These are phyloP conservation scores for Didymella lethalis DNA, from an alignment of 2,329 filamentous ascomycete species.

Conservation along the genomic window DNA sequence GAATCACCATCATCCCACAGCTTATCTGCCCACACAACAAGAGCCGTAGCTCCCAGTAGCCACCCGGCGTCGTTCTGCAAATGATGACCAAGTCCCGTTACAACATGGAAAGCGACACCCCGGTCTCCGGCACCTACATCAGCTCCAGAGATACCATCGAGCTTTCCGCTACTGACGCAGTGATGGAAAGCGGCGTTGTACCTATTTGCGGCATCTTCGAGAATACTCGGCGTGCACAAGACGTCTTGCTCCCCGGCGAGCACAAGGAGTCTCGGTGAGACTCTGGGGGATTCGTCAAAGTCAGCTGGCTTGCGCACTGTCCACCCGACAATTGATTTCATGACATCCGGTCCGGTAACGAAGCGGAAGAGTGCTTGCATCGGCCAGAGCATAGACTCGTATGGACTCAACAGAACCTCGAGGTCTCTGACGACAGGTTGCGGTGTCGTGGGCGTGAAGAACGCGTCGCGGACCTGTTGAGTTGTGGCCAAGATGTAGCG, in stretches of 20 bases:
- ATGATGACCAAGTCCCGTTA: conserved; percentile 61
- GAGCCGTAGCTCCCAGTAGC: conserved; percentile 57
- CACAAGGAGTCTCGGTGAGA: conserved; percentile 31
- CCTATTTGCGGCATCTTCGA: conserved; percentile 51
- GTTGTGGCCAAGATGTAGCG: conserved; percentile 63
- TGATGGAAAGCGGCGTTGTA: conserved; percentile 48
- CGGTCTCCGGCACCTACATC: background rate
- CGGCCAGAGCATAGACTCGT: conserved; percentile 63
- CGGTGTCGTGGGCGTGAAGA: conserved; percentile 59
- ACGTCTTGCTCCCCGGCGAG: conserved; percentile 37
- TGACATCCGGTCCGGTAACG: conserved; percentile 52
- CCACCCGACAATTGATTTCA: conserved; percentile 49
- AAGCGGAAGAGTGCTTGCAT: conserved; percentile 59
- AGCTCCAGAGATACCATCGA: conserved; percentile 36
- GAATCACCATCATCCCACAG: background rate
- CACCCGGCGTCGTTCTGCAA: conserved; percentile 62
- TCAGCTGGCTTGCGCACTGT: conserved; percentile 48
- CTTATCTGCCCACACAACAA: conserved; percentile 54
- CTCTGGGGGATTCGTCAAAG: conserved; percentile 9
- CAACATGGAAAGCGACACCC: conserved; percentile 55
- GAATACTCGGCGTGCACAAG: conserved; percentile 35
- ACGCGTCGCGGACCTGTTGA: conserved; percentile 57
- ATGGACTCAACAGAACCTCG: conserved; percentile 55
- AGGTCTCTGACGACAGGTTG: conserved; percentile 54
- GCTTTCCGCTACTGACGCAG: conserved; percentile 42